Evolutionary conservation across 352 stramenopile species (phyloP), one percentile per base, ranked within the genome.

Genomic region (Phytophthora brassicae): DNA sequence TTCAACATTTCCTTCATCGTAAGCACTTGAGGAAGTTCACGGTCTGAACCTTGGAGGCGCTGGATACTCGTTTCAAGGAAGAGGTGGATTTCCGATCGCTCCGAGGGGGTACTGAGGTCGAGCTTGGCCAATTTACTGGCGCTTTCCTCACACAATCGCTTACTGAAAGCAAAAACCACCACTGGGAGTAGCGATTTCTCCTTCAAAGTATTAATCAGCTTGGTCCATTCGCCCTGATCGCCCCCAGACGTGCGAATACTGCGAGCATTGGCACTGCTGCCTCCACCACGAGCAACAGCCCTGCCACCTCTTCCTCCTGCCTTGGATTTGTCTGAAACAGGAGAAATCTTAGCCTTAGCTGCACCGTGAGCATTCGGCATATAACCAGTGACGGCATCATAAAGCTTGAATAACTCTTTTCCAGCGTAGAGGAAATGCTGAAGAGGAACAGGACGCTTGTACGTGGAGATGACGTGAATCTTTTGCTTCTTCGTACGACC

Each of bases 381-480:
- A 78, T 99, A 99, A 56, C 98, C 97, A 45, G 96, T 94, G 71
- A 98, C 98, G 68, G 99, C 97, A 63, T 99, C 98, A 19, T 99
- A 96, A 7, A 99, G 97, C n/a, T 99, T 74, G 72, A 99, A 96
- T 36, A 99, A 79, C 0, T 97, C 97, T 45, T 96, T 97, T 24
- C 96, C 97, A 41, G 95, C 96, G 8, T 90, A 81, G n/a, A 96
- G 95, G 72, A 99, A 99, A 82, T 99, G 98, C 84, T 99, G 97
- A 58, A 99, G 70, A 5, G 98, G 98, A 28, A 95, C 97, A 2
- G 98, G 98, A 67, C 97, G 94, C 84, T 99, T 99, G 73, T 99
- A 97, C 38, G 98, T 99, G 83, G 99, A 99, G n/a, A 99, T 96
- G n/a, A 99, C 98, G 81, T 99, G 97, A 81, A 96, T 99, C 29